Conservation (phyloP, 2,329 filamentous ascomycete genomes). For the Fusarium brevicatenulatum region DNA sequence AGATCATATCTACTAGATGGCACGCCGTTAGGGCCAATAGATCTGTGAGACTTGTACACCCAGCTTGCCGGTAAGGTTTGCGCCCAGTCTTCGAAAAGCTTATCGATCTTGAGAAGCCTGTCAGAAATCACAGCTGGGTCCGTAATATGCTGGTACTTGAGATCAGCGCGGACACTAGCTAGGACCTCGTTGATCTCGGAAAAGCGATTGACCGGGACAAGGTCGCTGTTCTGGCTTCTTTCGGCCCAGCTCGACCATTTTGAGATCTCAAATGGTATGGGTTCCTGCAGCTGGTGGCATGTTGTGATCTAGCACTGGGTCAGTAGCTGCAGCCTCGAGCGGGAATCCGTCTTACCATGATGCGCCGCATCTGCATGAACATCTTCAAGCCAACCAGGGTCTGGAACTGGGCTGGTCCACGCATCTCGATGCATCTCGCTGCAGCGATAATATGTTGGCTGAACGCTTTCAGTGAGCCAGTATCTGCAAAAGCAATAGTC, state of each 20-base stretch:
- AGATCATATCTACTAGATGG: slow-evolving; percentile 10
- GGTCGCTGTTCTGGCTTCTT: background rate
- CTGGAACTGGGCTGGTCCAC: slow-evolving; percentile 30
- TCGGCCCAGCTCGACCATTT: slow-evolving; percentile 36
- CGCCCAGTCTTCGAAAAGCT: slow-evolving; percentile 14
- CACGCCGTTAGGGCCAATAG: background rate
- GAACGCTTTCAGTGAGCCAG: slow-evolving; percentile 31
- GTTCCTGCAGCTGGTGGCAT: slow-evolving; percentile 39
- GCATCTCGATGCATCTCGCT: slow-evolving; percentile 36
- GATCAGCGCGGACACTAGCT: slow-evolving; percentile 8
- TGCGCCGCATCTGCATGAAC: slow-evolving; percentile 33
- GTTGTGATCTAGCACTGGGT: slow-evolving; percentile 23
- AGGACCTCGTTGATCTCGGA: slow-evolving; percentile 27
- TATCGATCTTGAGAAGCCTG: slow-evolving; percentile 24
- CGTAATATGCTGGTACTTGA: slow-evolving; percentile 22
- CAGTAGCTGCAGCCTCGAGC: background rate
- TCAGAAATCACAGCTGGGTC: slow-evolving; percentile 12
- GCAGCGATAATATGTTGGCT: slow-evolving; percentile 36
- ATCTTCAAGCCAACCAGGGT: slow-evolving; percentile 20
- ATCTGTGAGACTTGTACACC: slow-evolving; percentile 24
- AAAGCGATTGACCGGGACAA: slow-evolving; percentile 16
- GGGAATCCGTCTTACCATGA: slow-evolving; percentile 15
- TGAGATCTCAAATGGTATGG: slow-evolving; percentile 29
- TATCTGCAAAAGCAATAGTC: slow-evolving; percentile 31
- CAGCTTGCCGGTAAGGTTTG: slow-evolving; percentile 4